phyloP scores from a whole-genome alignment of 139 green algal species.

The Ulvella scutata region DNA sequence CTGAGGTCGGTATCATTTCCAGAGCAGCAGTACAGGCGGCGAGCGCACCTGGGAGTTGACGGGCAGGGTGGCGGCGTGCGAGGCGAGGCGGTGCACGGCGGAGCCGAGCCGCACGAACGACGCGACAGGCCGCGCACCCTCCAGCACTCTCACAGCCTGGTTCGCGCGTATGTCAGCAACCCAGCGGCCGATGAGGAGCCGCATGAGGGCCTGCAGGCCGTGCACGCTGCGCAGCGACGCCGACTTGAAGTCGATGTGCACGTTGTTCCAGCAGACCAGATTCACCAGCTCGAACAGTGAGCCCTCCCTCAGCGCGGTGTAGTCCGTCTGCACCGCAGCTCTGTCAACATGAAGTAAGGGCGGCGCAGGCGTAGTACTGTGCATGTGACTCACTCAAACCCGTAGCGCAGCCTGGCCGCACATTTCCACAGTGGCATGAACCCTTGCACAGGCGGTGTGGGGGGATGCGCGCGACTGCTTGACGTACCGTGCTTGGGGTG shows the following conservation, averaged over 20 bases:
- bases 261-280: not conserved
- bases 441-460: too few species aligned
- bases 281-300: not conserved
- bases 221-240: not conserved
- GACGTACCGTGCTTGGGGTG: not conserved
- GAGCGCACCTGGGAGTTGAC: not conserved
- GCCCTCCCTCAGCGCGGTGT: not conserved
- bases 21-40: not conserved
- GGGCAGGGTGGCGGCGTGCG: not conserved
- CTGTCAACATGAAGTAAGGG: not conserved
- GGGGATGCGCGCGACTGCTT: too few species aligned
- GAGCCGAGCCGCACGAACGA: not conserved
- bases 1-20: not conserved
- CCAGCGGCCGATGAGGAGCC: not conserved
- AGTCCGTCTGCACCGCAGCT: not conserved
- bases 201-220: not conserved
- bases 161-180: not conserved
- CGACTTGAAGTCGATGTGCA: not conserved
- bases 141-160: not conserved
- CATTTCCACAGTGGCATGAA: too few species aligned
- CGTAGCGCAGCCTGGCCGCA: too few species aligned
- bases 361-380: too few species aligned
- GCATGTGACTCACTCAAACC: too few species aligned
- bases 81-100: not conserved
- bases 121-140: not conserved